Percentiles rank a stretch among this genome's conserved stretches.
These are phyloP conservation scores for Ogataea paradorogensis DNA, from an alignment of 805 yeast genomes.

Conservation along the genomic window DNA sequence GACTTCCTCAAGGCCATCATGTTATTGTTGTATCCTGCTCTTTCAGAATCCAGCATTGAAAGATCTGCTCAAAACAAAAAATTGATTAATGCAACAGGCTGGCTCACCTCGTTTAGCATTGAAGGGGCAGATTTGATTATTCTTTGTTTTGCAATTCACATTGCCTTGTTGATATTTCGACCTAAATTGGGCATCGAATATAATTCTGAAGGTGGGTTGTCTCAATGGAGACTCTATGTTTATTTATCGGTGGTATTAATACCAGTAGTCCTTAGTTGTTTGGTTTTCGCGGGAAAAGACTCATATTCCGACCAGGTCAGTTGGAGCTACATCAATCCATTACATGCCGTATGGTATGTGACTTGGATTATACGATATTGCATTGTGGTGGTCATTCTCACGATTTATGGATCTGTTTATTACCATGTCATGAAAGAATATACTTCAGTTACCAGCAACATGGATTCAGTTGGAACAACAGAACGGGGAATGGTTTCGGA, in stretches of 20 bases:
- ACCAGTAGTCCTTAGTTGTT: conserved; percentile 66
- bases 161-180: conserved; percentile 66
- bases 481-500: conserved; percentile 19
- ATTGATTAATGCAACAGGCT: conserved; percentile 69
- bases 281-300: conserved; percentile 57
- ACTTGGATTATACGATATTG: conserved; percentile 82
- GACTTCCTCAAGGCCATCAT: conserved; percentile 74
- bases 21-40: conserved; percentile 61
- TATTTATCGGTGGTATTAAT: conserved; percentile 56
- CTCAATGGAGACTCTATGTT: conserved; percentile 51
- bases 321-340: conserved; percentile 77
- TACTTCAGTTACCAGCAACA: conserved; percentile 46
- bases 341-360: conserved; percentile 68
- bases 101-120: conserved; percentile 73
- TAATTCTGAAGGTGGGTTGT: conserved; percentile 68
- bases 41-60: conserved; percentile 12
- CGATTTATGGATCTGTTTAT: conserved; percentile 69
- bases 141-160: conserved; percentile 77
- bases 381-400: conserved; percentile 58
- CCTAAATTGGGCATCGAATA: conserved; percentile 34
- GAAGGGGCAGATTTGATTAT: conserved; percentile 89
- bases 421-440: conserved; percentile 66
- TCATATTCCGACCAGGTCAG: conserved; percentile 64
- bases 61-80: conserved; percentile 15
- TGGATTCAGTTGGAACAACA: conserved; percentile 21